Conservation (phyloP, 2,329 filamentous ascomycete genomes). For the Ophiocordyceps robertsii region DNA sequence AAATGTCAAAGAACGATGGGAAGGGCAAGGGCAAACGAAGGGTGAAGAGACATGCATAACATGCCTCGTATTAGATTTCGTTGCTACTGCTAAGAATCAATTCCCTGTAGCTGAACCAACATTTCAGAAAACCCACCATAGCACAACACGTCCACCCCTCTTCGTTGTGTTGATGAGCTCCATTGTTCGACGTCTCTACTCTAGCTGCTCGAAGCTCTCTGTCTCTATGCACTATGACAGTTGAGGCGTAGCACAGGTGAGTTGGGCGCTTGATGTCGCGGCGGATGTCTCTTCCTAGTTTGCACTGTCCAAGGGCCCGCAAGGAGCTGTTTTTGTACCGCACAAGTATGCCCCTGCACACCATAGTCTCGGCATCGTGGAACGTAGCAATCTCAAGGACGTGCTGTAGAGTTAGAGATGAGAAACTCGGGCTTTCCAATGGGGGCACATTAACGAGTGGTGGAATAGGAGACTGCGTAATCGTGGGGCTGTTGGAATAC, state of each 20-base stretch:
- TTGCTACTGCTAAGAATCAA: background rate
- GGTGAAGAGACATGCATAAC: too few relatives aligned
- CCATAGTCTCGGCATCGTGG: background rate
- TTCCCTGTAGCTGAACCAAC: background rate
- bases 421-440: background rate
- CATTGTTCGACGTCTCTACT: background rate
- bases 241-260: background rate
- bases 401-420: background rate
- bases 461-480: background rate
- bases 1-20: too few relatives aligned
- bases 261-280: background rate
- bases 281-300: background rate
- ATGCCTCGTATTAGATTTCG: background rate
- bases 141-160: background rate
- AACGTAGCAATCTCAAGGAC: background rate
- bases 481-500: background rate
- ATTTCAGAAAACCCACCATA: background rate
- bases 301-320: background rate
- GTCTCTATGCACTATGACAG: background rate
- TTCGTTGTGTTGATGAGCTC: background rate
- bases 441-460: background rate
- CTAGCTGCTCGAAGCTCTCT: background rate
- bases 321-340: background rate
- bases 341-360: background rate
- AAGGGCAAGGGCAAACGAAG: background rate